Evolutionary conservation across 495 filamentous ascomycete species (phyloP).

Genomic region (Staphylotrichum longicolle): DNA sequence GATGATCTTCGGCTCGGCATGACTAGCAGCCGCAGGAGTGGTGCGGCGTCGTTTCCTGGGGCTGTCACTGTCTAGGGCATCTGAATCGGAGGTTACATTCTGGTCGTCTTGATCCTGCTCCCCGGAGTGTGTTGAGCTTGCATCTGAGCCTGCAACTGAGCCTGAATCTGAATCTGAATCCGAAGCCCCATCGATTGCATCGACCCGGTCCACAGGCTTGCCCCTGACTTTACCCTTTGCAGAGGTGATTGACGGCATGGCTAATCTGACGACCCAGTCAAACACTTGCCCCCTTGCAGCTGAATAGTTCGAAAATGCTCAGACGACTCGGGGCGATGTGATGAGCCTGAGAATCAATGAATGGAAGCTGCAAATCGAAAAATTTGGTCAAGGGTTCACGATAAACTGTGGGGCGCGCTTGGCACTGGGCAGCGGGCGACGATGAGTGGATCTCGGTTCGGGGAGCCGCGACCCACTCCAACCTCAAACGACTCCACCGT

Average conservation of each 20-base stretch:
- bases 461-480: not conserved
- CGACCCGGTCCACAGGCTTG: not conserved
- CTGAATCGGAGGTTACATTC: slow-evolving; percentile 27
- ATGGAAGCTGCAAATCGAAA: slow-evolving; percentile 10
- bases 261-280: slow-evolving; percentile 1
- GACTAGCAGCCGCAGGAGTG: slow-evolving; percentile 27
- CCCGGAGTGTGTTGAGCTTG: too few relatives aligned
- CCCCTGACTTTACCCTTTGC: slow-evolving; percentile 18
- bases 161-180: slow-evolving; percentile 10
- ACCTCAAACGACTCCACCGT: not conserved
- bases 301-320: not conserved
- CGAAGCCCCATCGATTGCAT: slow-evolving; percentile 1
- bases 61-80: slow-evolving; percentile 46
- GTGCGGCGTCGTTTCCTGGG: slow-evolving; percentile 52
- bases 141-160: slow-evolving; percentile 8
- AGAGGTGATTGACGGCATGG: slow-evolving; percentile 28
- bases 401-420: slow-evolving; percentile 2
- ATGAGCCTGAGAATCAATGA: too few relatives aligned
- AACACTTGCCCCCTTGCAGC: not conserved
- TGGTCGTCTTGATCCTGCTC: not conserved
- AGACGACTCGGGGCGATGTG: not conserved
- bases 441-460: not conserved
- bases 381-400: slow-evolving; percentile 15
- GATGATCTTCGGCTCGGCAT: slow-evolving; percentile 18
- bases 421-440: slow-evolving; percentile 5